These are phyloP conservation scores for Mrakia gelida DNA, from an alignment of 768 basidiomycete species.

Conservation along the genomic window DNA sequence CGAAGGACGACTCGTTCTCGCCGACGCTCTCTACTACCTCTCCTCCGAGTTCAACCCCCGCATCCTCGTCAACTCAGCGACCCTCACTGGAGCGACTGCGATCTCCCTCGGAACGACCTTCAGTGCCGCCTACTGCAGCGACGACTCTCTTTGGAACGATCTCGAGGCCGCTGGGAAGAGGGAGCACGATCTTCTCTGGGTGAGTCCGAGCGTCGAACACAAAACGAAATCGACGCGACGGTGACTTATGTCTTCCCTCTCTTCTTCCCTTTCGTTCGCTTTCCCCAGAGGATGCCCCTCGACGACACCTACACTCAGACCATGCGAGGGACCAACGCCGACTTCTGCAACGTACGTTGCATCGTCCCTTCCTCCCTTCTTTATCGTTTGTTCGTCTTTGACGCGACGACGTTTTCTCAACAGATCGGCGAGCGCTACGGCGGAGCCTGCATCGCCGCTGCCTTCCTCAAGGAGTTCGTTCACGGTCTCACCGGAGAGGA, in stretches of 20 bases:
- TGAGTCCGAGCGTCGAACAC: conserved; percentile 35
- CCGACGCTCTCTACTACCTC: conserved; percentile 79
- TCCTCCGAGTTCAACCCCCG: conserved; percentile 72
- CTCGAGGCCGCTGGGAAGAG: conserved; percentile 65
- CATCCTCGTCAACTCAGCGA: conserved; percentile 80
- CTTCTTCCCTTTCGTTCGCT: background rate
- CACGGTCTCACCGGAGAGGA: conserved; percentile 62
- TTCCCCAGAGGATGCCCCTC: conserved; percentile 70
- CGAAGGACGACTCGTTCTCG: conserved; percentile 38
- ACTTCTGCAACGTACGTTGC: conserved; percentile 64
- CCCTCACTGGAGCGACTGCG: conserved; percentile 73
- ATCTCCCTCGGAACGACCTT: conserved; percentile 70
- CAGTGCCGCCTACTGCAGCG: conserved; percentile 66
- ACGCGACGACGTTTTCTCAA: conserved; percentile 9
- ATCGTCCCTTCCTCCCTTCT: background rate
- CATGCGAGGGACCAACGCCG: conserved; percentile 66
- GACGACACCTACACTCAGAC: conserved; percentile 74
- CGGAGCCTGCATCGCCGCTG: conserved; percentile 73
- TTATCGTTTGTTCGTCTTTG: background rate
- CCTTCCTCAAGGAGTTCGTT: conserved; percentile 64
- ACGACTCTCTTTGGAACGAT: conserved; percentile 64
- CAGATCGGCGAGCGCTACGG: conserved; percentile 69
- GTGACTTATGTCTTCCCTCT: background rate
- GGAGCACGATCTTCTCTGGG: conserved; percentile 58
- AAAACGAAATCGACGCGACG: background rate